Evolutionary conservation across 306 rosid species (phyloP), one percentile per base, ranked within the genome.

Genomic region (Heteromeles arbutifolia): DNA sequence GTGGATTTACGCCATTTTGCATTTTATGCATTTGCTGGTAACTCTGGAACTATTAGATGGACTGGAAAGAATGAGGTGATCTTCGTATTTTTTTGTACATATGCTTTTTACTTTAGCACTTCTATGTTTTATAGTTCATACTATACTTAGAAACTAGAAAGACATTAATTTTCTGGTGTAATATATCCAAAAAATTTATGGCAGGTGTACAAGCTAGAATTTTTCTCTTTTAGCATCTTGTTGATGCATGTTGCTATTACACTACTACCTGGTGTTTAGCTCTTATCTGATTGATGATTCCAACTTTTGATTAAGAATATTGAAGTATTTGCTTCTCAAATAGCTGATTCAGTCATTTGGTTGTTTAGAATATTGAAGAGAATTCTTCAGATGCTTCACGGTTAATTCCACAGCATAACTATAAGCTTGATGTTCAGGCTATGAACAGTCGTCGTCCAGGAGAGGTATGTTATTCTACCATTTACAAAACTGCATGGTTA

Each of bases 341-440:
- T 75, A 54, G 29, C 74, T 79, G 22, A 76, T 78, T 66, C 58
- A 73, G 63, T 83, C 74, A 44, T 80, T 83, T 58, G 53, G 43
- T 83, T 85, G 72, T 77, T 83, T 78, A 96, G 99, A 90, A 90
- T 78, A 77, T 88, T 78, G 99, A 96, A 90, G 93, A 82, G 62
- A 88, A 85, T 65, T 80, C 94, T 86, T 90, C 98, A 72, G 99
- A 96, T 43, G 97, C 91, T 26, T 86, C 96, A 63, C 93, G 81
- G 78, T 77, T 96, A 73, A 77, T 87, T 89, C 99, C 99, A 25
- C 99, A 96, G 80, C 97, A 96, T 79, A 96, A 92, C 84, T 96
- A 92, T 90, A 96, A 84, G 90, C 99, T 96, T 78, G 98, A 96
- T 89, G 99, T 85, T 81, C 92, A 96, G 53, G 84, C 98, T 78